Evolutionary conservation across 2,329 filamentous ascomycete genomes (phyloP).

Genomic region (Epicoccum nigrum): DNA sequence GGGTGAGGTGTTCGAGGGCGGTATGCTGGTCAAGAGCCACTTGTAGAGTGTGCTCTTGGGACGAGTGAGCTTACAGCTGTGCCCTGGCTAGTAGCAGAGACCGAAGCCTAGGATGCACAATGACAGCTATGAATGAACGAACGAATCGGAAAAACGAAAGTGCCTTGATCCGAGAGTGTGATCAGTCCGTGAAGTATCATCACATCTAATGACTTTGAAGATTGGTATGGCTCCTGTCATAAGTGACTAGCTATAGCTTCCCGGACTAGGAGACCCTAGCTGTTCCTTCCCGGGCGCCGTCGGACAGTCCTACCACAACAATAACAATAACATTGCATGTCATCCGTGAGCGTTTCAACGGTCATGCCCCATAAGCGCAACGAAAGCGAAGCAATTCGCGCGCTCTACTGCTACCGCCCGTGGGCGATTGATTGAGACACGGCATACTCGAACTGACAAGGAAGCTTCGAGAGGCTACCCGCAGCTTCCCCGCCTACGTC

Average conservation of each 20-base stretch:
- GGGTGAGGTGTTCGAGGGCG: slow-evolving; percentile 72
- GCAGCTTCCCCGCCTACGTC: slow-evolving; percentile 33
- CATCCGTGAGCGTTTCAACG: slow-evolving; percentile 23
- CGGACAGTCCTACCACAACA: slow-evolving; percentile 22
- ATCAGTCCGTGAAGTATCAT: no score
- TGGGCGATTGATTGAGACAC: slow-evolving; percentile 27
- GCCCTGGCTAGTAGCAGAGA: not conserved
- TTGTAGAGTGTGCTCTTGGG: slow-evolving; percentile 22
- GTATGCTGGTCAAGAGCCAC: slow-evolving; percentile 60
- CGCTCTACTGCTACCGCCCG: slow-evolving; percentile 9
- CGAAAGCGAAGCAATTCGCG: slow-evolving; percentile 20
- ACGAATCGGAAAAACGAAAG: not conserved
- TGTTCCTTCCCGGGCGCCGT: slow-evolving; percentile 22
- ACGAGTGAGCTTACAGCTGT: not conserved
- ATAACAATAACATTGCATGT: slow-evolving; percentile 30
- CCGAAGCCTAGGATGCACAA: slow-evolving; percentile 7
- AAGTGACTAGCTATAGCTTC: slow-evolving; percentile 3
- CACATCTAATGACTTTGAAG: not conserved
- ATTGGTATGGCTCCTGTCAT: not conserved
- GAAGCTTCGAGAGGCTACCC: slow-evolving; percentile 12
- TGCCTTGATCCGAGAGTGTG: not conserved
- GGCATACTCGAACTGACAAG: not conserved
- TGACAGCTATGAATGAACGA: slow-evolving; percentile 1
- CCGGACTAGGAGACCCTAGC: slow-evolving; percentile 19
- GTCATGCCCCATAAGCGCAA: slow-evolving; percentile 22